These are phyloP conservation scores for Chytriomyces hyalinus DNA, from an alignment of 192 early-diverging fungal genomes.

Conservation along the genomic window DNA sequence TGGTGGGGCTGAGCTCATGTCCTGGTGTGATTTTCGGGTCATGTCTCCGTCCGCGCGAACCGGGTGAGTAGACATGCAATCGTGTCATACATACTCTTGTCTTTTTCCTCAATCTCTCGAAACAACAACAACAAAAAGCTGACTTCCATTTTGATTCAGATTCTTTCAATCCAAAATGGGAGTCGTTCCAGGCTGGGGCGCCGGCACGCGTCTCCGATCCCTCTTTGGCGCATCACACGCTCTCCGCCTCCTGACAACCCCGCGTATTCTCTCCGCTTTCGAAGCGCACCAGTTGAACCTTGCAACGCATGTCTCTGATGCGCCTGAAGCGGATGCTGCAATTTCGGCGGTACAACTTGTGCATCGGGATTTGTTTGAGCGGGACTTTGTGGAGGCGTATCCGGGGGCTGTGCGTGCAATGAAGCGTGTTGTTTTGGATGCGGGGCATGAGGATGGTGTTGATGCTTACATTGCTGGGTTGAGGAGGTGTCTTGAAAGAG, in stretches of 20 bases:
- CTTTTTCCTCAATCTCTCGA: neutral
- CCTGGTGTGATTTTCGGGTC: conserved; percentile 65
- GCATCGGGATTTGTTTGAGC: conserved; percentile 40
- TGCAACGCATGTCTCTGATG: neutral
- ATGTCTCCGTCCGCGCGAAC: conserved; percentile 35
- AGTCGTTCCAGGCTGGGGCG: conserved; percentile 63
- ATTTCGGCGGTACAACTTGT: conserved; percentile 46
- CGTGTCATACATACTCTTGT: neutral
- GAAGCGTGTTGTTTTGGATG: conserved; percentile 47
- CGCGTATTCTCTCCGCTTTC: conserved; percentile 38
- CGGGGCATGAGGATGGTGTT: neutral
- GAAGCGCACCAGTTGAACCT: conserved; percentile 2
- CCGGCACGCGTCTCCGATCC: conserved; percentile 23
- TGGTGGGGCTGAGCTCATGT: conserved; percentile 69
- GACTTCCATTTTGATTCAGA: conserved; percentile 39
- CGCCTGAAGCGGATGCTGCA: neutral
- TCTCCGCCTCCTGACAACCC: conserved; percentile 52
- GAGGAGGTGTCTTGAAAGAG: conserved; percentile 15
- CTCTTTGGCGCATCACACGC: conserved; percentile 56
- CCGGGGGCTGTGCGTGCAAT: conserved; percentile 56
- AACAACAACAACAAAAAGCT: neutral
- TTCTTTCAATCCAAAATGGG: conserved; percentile 71
- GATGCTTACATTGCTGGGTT: conserved; percentile 37
- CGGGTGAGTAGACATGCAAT: neutral
- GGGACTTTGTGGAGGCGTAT: conserved; percentile 39